These are phyloP conservation scores for Coemansia sp. DNA, from an alignment of 192 early-diverging fungal genomes.

Conservation along the genomic window DNA sequence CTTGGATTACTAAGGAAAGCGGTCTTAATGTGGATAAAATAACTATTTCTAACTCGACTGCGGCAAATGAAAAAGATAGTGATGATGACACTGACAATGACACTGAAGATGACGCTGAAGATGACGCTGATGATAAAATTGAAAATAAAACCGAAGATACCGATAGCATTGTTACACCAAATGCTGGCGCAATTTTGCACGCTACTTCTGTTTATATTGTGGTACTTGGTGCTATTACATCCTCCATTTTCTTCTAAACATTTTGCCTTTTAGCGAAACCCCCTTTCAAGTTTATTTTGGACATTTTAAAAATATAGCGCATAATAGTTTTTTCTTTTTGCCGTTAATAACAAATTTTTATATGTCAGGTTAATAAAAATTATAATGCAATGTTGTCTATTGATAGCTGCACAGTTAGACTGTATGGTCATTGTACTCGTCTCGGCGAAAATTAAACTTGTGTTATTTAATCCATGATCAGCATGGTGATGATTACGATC, in stretches of 20 bases:
- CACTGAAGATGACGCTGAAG: too few species aligned
- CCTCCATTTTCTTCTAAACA: not conserved
- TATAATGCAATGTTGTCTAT: not conserved
- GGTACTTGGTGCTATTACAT: not conserved
- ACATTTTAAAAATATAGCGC: not conserved
- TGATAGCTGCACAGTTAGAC: not conserved
- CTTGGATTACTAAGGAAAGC: slow-evolving; percentile 27
- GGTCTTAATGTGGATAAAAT: slow-evolving; percentile 12
- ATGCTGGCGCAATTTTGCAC: not conserved
- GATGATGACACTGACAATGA: not conserved
- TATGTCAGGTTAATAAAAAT: not conserved
- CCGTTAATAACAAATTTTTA: not conserved
- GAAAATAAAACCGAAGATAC: too few species aligned
- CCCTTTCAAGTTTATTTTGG: not conserved
- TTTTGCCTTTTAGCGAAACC: not conserved
- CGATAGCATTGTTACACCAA: not conserved
- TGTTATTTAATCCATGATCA: too few species aligned
- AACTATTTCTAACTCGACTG: not conserved
- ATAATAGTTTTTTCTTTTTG: not conserved
- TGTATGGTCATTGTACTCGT: not conserved
- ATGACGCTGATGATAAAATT: too few species aligned
- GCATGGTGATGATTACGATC: too few species aligned
- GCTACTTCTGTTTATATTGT: not conserved
- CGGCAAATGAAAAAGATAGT: not conserved
- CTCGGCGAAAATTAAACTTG: too few species aligned